A percentile compares a stretch with the other conserved stretches of the same genome.
Conservation (phyloP, 2,329 filamentous ascomycete species). For the Fusarium lateritium region DNA sequence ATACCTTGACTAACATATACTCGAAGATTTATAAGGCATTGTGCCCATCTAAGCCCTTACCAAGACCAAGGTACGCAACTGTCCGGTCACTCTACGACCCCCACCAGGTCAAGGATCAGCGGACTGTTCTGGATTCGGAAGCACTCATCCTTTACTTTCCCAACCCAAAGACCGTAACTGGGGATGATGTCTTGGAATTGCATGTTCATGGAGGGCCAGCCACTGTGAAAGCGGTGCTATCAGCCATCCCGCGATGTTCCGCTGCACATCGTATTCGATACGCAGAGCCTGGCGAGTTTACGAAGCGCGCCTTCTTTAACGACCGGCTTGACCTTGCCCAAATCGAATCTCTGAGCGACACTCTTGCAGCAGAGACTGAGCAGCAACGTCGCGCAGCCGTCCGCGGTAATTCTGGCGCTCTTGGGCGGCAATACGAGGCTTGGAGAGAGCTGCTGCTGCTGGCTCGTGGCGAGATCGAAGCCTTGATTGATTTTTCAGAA, state of each 20-base stretch:
- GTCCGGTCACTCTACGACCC: conserved; percentile 81
- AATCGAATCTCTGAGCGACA: conserved; percentile 76
- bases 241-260: conserved; percentile 76
- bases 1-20: conserved; percentile 11
- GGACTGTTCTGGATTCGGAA: conserved; percentile 80
- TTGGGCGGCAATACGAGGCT: conserved; percentile 82
- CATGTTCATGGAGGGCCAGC: conserved; percentile 95
- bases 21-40: conserved; percentile 65
- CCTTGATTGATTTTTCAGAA: conserved; percentile 96
- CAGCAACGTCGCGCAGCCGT: conserved; percentile 92
- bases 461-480: conserved; percentile 92
- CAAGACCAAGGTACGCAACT: conserved; percentile 71
- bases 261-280: conserved; percentile 74
- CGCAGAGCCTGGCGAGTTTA: conserved; percentile 96
- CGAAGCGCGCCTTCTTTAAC: conserved; percentile 90
- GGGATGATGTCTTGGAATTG: conserved; percentile 91
- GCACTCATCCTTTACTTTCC: conserved; percentile 89
- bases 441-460: conserved; percentile 85
- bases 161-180: conserved; percentile 85
- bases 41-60: conserved; percentile 63
- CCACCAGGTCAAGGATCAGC: conserved; percentile 19
- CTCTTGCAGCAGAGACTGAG: conserved; percentile 82
- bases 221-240: conserved; percentile 87
- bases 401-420: conserved; percentile 77
- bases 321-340: conserved; percentile 88